phyloP scores from a whole-genome alignment of 352 stramenopile genomes.

The Globisporangium recalcitrans region DNA sequence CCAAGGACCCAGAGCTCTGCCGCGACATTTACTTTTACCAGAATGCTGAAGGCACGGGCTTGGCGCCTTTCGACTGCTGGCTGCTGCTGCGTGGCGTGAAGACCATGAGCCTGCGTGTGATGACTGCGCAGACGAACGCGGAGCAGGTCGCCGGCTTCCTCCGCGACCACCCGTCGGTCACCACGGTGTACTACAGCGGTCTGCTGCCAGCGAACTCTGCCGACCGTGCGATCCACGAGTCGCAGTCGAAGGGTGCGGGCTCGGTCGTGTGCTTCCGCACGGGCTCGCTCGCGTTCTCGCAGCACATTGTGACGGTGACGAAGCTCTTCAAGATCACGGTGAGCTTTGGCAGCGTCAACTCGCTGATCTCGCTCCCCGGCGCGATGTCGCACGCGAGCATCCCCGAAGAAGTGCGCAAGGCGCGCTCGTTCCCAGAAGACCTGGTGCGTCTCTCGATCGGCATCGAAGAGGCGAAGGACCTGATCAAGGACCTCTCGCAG shows the following conservation, averaged over 20 bases:
- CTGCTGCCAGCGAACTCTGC: slow-evolving; percentile 60
- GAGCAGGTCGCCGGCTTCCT: slow-evolving; percentile 88
- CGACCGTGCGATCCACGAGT: slow-evolving; percentile 80
- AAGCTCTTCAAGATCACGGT: slow-evolving; percentile 94
- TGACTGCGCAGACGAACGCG: slow-evolving; percentile 87
- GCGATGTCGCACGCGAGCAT: slow-evolving; percentile 96
- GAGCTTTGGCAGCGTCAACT: slow-evolving; percentile 92
- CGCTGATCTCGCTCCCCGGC: slow-evolving; percentile 87
- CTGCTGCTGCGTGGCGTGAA: slow-evolving; percentile 87
- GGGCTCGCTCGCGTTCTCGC: slow-evolving; percentile 78
- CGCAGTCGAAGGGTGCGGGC: slow-evolving; percentile 76
- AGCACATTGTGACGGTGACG: slow-evolving; percentile 88
- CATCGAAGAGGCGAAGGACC: slow-evolving; percentile 92
- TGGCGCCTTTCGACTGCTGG: slow-evolving; percentile 90
- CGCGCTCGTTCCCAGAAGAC: slow-evolving; percentile 90
- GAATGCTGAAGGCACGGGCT: slow-evolving; percentile 85
- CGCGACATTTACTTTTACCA: slow-evolving; percentile 88
- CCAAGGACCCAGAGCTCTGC: slow-evolving; percentile 75
- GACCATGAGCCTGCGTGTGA: slow-evolving; percentile 82
- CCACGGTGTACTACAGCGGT: slow-evolving; percentile 90
- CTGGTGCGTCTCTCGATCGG: slow-evolving; percentile 93
- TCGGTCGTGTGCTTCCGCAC: slow-evolving; percentile 91
- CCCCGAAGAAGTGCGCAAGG: slow-evolving; percentile 87
- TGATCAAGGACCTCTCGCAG: slow-evolving; percentile 91
- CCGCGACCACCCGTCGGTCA: slow-evolving; percentile 74